These are phyloP conservation scores for Vararia minispora DNA, from an alignment of 768 basidiomycete species.

Conservation along the genomic window DNA sequence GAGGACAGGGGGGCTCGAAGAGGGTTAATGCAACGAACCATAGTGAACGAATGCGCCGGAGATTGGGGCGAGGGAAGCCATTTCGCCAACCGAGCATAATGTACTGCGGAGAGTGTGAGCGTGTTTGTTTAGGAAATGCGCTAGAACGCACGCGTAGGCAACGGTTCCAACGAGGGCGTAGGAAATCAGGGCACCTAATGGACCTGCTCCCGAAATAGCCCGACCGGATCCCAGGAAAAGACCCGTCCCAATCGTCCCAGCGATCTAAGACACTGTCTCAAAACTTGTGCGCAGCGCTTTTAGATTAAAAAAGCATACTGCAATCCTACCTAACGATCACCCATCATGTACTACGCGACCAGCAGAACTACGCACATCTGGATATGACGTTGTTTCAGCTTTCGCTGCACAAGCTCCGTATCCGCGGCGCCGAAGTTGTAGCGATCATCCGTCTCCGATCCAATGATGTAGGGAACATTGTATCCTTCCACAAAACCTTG, in stretches of 20 bases:
- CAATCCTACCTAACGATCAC: slow-evolving; percentile 33
- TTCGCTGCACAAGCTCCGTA: slow-evolving; percentile 23
- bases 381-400: slow-evolving; percentile 21
- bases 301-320: no score
- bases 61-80: slow-evolving; percentile 24
- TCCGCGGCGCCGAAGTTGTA: no score
- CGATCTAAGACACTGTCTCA: background rate
- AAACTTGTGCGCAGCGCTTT: no score
- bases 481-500: no score
- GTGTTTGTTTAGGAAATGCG: background rate
- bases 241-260: slow-evolving; percentile 18
- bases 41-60: slow-evolving; percentile 22
- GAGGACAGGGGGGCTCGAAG: background rate
- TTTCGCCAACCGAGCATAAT: slow-evolving; percentile 23
- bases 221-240: slow-evolving; percentile 18
- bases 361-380: slow-evolving; percentile 16
- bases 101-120: background rate
- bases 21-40: background rate
- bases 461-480: no score
- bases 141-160: slow-evolving; percentile 8
- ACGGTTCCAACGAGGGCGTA: slow-evolving; percentile 16
- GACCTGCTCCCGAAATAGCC: slow-evolving; percentile 16
- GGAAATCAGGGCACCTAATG: slow-evolving; percentile 17
- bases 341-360: background rate
- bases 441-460: no score